Conservation (phyloP, 371 early-diverging fungal genomes). For the Mortierella sp. region DNA sequence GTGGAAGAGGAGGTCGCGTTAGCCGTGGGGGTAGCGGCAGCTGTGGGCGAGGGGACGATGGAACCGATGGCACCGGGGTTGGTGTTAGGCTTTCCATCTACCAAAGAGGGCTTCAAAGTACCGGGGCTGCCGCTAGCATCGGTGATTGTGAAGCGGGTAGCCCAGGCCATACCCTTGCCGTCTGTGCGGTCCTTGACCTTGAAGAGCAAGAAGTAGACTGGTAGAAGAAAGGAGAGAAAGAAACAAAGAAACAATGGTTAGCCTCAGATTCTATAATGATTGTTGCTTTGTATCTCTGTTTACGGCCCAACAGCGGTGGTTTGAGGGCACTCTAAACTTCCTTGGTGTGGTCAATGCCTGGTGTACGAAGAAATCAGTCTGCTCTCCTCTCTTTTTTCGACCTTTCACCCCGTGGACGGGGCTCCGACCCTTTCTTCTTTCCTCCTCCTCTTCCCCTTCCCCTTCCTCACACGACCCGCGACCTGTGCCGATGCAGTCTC, state of each 20-base stretch:
- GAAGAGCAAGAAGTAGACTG: slow-evolving; percentile 49
- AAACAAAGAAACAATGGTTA: neutral
- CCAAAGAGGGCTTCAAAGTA: slow-evolving; percentile 17
- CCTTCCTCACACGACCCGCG: neutral
- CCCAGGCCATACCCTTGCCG: slow-evolving; percentile 19
- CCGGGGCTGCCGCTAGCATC: slow-evolving; percentile 18
- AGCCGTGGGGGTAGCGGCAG: slow-evolving; percentile 4
- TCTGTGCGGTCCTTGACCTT: slow-evolving; percentile 3
- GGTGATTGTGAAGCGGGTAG: slow-evolving; percentile 52
- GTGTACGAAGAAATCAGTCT: neutral
- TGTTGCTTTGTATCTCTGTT: neutral
- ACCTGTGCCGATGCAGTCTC: no score
- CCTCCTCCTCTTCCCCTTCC: neutral
- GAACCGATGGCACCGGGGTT: slow-evolving; percentile 37
- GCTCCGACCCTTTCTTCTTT: neutral
- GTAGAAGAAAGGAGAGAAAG: neutral
- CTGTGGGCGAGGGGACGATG: slow-evolving; percentile 12
- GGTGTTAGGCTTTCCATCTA: slow-evolving; percentile 5
- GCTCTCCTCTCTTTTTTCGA: neutral
- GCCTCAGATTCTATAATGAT: slow-evolving; percentile 9
- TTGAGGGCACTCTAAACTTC: neutral
- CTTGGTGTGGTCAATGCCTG: neutral
- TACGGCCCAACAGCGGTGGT: neutral
- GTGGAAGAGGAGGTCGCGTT: neutral
- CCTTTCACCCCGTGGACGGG: neutral